A percentile compares a stretch with the other conserved stretches of the same genome.
phyloP scores from a whole-genome alignment of 2,329 filamentous ascomycete species.

The Colletotrichum karsti region DNA sequence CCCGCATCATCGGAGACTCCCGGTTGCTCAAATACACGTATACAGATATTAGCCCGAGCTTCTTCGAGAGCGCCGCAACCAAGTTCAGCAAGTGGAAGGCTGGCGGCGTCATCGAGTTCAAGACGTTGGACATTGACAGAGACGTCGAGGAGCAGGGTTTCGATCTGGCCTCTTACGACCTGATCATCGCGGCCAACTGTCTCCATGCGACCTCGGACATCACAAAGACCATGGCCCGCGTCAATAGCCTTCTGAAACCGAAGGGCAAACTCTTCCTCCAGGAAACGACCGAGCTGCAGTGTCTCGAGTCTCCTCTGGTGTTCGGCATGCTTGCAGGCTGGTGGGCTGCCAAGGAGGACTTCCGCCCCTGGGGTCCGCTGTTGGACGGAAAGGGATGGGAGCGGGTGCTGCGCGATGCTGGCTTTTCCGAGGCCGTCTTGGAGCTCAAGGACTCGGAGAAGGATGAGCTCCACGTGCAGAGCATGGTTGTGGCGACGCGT shows the following conservation, averaged over 20 bases:
- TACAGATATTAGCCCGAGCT: slow-evolving; percentile 36
- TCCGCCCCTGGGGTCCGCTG: slow-evolving; percentile 9
- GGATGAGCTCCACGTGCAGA: neutral
- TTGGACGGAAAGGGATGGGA: neutral
- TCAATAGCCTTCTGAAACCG: slow-evolving; percentile 37
- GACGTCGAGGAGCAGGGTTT: slow-evolving; percentile 41
- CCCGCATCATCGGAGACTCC: neutral
- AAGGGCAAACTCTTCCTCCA: slow-evolving; percentile 36
- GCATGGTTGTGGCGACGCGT: neutral
- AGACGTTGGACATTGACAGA: slow-evolving; percentile 35
- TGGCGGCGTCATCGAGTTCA: slow-evolving; percentile 26
- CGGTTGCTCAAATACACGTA: slow-evolving; percentile 34
- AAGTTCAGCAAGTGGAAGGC: neutral
- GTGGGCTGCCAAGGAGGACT: slow-evolving; percentile 11
- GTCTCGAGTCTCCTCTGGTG: slow-evolving; percentile 1
- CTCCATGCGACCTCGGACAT: slow-evolving; percentile 37
- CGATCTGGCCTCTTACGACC: slow-evolving; percentile 40
- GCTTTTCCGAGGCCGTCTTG: neutral
- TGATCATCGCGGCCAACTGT: slow-evolving; percentile 46
- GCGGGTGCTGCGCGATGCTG: neutral
- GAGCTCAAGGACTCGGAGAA: neutral
- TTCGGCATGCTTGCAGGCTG: slow-evolving; percentile 2
- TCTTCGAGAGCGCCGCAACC: slow-evolving; percentile 31
- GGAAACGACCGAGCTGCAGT: neutral
- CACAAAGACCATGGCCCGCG: slow-evolving; percentile 33